These are phyloP conservation scores for Aureobasidium sp. DNA, from an alignment of 2,329 filamentous ascomycete species.

Conservation along the genomic window DNA sequence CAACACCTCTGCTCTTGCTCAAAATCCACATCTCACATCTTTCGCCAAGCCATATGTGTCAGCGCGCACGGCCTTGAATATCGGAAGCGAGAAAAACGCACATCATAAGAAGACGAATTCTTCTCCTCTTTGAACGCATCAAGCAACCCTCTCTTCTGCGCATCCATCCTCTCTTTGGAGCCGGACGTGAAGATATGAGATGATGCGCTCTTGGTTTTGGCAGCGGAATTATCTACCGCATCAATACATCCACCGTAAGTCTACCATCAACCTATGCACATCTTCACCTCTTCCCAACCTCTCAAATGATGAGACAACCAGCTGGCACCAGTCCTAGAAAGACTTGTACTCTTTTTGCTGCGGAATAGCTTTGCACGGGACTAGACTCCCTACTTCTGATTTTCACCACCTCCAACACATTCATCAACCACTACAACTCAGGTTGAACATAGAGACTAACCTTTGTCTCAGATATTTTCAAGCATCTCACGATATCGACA, in stretches of 20 bases:
- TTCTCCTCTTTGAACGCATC: background rate
- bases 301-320: conserved; percentile 20
- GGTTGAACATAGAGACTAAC: background rate
- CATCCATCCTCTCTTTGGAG: no score
- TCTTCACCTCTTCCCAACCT: background rate
- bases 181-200: no score
- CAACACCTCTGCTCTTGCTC: no score
- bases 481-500: background rate
- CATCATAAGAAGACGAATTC: background rate
- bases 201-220: background rate
- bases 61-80: background rate
- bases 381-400: conserved; percentile 4
- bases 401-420: background rate
- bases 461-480: background rate
- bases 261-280: background rate
- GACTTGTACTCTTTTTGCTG: conserved; percentile 55
- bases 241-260: background rate
- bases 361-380: conserved; percentile 44
- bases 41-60: background rate
- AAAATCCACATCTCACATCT: background rate
- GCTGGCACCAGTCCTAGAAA: conserved; percentile 62
- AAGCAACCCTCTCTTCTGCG: background rate
- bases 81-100: conserved; percentile 5
- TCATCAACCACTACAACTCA: background rate
- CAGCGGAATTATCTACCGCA: background rate